Evolutionary conservation across 257 asterid species (phyloP), one percentile per base, ranked within the genome.

Genomic region (Scutellaria barbata): DNA sequence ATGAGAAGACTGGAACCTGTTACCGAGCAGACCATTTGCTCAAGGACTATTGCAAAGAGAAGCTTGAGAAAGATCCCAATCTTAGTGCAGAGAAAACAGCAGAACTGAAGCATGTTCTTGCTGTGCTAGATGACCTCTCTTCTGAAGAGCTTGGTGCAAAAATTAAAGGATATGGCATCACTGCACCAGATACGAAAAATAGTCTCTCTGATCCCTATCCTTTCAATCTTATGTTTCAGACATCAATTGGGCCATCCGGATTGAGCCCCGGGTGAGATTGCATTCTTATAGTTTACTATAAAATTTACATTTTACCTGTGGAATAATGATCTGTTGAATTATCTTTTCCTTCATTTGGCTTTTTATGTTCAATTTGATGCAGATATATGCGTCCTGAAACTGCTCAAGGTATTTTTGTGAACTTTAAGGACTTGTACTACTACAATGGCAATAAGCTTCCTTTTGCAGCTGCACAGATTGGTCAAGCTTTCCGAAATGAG

Each of bases 321-420:
- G 48, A 43, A 25, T 42, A 54, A 7, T 63, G 10, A 2, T 51
- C n/a, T 42, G 13, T 16, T 72, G 40, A 68, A 37, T 68, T 37
- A 5, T 39, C 22, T 42, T 71, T 48, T 55, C 0, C 54, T 8
- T 37, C 6, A 25, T 41, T 55, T 77, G 79, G 17, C 5, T 30
- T 41, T 70, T 69, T 10, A 54, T 41, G 48, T 42, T 58, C 57
- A 37, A 45, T 62, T 64, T 68, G 63, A 22, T 79, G 63, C 83
- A 87, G 95, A 14, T 89, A 84, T 81, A 87, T 89, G 96, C 96
- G 95, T 14, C 96, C 95, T 51, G 92, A 89, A 76, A 89, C 96
- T 1, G 96, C 95, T 42, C 96, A 89, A 75, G 96, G 96, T 35
- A 89, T 89, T 22, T 89, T 89, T 82, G 96, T 89, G 63, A 85